These are phyloP conservation scores for Elaeis oleifera DNA, from an alignment of 202 grass and related monocot genomes.

Conservation along the genomic window DNA sequence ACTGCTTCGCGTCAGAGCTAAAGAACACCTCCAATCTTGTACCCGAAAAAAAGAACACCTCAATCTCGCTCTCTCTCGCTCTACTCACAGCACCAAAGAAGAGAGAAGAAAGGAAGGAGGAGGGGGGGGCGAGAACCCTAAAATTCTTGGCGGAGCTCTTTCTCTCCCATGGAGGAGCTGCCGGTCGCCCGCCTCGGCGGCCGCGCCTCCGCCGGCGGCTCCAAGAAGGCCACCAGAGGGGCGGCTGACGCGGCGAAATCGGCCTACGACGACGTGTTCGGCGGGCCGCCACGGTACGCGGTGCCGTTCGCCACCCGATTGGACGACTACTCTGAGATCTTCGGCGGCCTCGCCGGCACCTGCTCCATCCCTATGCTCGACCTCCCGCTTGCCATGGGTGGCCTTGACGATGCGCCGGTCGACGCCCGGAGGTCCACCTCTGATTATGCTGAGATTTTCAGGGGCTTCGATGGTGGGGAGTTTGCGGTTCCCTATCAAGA, in stretches of 20 bases:
- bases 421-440: slow-evolving; percentile 16
- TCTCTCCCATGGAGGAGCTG: slow-evolving; percentile 1
- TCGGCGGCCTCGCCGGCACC: slow-evolving; percentile 55
- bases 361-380: slow-evolving; percentile 96
- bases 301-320: slow-evolving; percentile 26
- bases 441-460: slow-evolving; percentile 79
- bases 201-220: not conserved
- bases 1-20: too few relatives aligned
- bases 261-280: slow-evolving; percentile 77
- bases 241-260: slow-evolving; percentile 17
- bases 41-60: too few relatives aligned
- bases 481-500: slow-evolving; percentile 68
- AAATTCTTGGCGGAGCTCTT: too few relatives aligned
- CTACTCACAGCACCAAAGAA: too few relatives aligned
- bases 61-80: too few relatives aligned
- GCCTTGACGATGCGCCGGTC: slow-evolving; percentile 1
- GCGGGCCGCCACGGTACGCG: slow-evolving; percentile 51
- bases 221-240: not conserved
- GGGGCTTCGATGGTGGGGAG: slow-evolving; percentile 46
- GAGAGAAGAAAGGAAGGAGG: too few relatives aligned
- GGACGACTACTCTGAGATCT: slow-evolving; percentile 75
- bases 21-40: too few relatives aligned
- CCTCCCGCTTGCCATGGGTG: slow-evolving; percentile 36
- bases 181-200: too few relatives aligned
- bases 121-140: too few relatives aligned